A percentile compares a stretch with the other conserved stretches of the same genome.
These are phyloP conservation scores for Aegilops umbellulata DNA, from an alignment of 176 grass and related monocot species.

Conservation along the genomic window DNA sequence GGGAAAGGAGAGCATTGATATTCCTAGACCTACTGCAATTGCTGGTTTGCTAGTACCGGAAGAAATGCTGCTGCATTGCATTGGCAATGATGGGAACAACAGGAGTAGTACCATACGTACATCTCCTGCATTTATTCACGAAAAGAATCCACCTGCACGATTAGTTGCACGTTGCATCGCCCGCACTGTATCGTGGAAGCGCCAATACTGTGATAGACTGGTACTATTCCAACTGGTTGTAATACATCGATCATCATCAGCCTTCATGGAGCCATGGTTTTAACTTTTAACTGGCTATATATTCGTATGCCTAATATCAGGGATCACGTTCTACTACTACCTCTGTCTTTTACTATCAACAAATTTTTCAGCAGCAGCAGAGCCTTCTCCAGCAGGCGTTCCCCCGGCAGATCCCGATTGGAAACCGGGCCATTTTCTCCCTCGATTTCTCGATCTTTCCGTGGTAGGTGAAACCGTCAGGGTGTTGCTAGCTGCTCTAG, in stretches of 20 bases:
- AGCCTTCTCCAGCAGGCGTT: too few relatives aligned
- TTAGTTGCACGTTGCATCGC: conserved; percentile 18
- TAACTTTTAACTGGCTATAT: too few relatives aligned
- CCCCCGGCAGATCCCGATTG: conserved; percentile 35
- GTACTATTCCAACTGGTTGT: background rate
- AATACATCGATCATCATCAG: background rate
- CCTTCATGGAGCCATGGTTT: too few relatives aligned
- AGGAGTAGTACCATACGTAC: background rate
- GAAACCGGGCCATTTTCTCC: conserved; percentile 23
- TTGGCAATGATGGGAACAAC: background rate
- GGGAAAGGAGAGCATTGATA: too few relatives aligned
- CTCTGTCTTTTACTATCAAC: too few relatives aligned
- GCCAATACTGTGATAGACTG: background rate
- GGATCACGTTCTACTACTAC: too few relatives aligned
- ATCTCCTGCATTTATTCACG: background rate
- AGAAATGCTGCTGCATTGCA: background rate
- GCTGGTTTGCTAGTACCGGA: background rate
- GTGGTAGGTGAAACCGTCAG: conserved; percentile 16
- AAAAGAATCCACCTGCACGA: background rate
- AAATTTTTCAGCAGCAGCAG: too few relatives aligned
- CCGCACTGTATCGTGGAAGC: background rate
- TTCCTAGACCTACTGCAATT: background rate
- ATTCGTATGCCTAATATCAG: too few relatives aligned
- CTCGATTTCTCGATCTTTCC: background rate
- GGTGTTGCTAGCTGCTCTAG: background rate